Evolutionary conservation across 345 rosid genomes (phyloP).

Genomic region (Diplotaxis tenuifolia): DNA sequence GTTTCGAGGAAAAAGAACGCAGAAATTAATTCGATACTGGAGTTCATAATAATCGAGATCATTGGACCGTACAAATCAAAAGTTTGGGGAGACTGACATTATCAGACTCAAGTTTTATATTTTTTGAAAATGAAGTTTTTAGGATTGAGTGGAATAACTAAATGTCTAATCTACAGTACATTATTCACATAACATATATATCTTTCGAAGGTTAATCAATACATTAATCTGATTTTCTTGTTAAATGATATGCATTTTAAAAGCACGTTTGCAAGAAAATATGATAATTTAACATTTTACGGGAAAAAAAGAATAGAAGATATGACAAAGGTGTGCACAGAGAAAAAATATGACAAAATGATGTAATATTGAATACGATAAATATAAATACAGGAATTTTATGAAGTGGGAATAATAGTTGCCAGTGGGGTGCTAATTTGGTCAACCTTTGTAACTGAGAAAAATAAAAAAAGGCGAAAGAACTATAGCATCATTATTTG

Average conservation of each 20-base stretch:
- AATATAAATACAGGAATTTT: constrained; percentile 32
- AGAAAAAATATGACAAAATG: not conserved
- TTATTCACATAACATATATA: too few relatives aligned
- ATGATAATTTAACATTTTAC: not conserved
- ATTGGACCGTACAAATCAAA: too few relatives aligned
- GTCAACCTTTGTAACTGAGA: constrained; percentile 76
- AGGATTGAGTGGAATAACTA: too few relatives aligned
- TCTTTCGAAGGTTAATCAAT: not conserved
- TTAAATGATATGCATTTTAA: not conserved
- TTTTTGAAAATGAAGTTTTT: too few relatives aligned
- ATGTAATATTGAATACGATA: not conserved
- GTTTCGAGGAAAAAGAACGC: too few relatives aligned
- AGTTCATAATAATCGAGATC: too few relatives aligned
- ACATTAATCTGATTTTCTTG: not conserved
- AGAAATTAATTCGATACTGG: too few relatives aligned
- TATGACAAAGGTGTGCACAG: not conserved
- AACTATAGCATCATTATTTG: constrained; percentile 17
- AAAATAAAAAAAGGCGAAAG: constrained; percentile 29
- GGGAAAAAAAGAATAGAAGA: not conserved
- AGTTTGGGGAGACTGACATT: too few relatives aligned
- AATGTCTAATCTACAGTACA: too few relatives aligned
- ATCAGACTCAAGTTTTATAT: too few relatives aligned
- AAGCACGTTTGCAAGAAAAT: not conserved
- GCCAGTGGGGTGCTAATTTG: constrained; percentile 49
- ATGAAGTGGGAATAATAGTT: constrained; percentile 50